These are phyloP conservation scores for Mycena albidolilacea DNA, from an alignment of 768 basidiomycete species.

Conservation along the genomic window DNA sequence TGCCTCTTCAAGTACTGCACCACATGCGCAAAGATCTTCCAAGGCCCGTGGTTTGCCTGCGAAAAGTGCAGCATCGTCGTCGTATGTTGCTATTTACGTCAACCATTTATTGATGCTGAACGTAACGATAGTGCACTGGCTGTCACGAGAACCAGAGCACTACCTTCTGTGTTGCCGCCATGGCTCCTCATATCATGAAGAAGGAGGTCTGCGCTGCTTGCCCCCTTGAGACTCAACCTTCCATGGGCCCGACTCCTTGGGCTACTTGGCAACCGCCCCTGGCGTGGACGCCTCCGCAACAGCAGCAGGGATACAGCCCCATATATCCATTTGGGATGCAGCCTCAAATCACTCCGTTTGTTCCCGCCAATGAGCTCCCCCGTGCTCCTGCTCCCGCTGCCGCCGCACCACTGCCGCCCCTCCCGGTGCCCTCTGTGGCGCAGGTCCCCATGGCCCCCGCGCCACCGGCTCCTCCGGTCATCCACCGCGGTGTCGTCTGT, in stretches of 20 bases:
- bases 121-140: conserved; percentile 49
- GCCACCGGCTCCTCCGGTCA: conserved; percentile 50
- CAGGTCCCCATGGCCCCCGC: conserved; percentile 34
- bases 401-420: conserved; percentile 36
- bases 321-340: conserved; percentile 34
- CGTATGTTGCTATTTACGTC: conserved; percentile 42
- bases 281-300: conserved; percentile 3
- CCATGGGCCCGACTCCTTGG: neutral
- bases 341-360: conserved; percentile 30
- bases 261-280: conserved; percentile 1
- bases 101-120: neutral
- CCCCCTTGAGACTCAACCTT: conserved; percentile 17
- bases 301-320: conserved; percentile 34
- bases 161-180: conserved; percentile 47
- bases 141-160: conserved; percentile 46
- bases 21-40: conserved; percentile 50
- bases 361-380: conserved; percentile 22
- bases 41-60: conserved; percentile 54
- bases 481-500: conserved; percentile 75
- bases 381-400: conserved; percentile 22
- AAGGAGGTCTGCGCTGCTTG: conserved; percentile 40
- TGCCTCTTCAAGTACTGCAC: conserved; percentile 51
- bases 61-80: conserved; percentile 53
- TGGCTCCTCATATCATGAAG: conserved; percentile 50
- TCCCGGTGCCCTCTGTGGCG: conserved; percentile 43